Conservation (phyloP, 768 basidiomycete species). For the Auriscalpium vulgare region DNA sequence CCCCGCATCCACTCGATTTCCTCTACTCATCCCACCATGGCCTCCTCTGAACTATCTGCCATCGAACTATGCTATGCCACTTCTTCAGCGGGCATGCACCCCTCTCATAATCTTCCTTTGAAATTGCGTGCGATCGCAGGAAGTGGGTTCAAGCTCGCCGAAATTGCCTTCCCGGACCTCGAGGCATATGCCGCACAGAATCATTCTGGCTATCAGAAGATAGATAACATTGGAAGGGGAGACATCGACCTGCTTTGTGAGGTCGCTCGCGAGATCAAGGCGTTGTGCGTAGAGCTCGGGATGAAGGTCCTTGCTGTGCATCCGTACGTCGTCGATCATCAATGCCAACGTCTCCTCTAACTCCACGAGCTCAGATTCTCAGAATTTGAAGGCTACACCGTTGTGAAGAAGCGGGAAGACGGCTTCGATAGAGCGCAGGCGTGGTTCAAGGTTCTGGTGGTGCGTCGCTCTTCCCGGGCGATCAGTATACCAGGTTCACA, state of each 20-base stretch:
- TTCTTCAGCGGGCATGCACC: conserved; percentile 26
- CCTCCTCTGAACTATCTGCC: no score
- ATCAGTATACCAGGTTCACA: no score
- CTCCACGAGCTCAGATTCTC: conserved; percentile 14
- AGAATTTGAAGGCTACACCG: conserved; percentile 19
- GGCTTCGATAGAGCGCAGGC: conserved; percentile 16
- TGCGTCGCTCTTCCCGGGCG: no score
- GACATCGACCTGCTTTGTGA: conserved; percentile 18
- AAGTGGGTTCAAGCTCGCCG: conserved; percentile 19
- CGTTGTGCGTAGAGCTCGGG: conserved; percentile 16
- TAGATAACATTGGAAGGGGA: conserved; percentile 17
- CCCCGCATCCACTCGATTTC: no score
- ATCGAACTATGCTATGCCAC: conserved; percentile 16
- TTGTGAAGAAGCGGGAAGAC: conserved; percentile 13
- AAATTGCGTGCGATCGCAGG: conserved; percentile 24
- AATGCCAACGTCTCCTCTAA: neutral
- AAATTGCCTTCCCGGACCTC: conserved; percentile 23
- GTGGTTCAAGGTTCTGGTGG: conserved; percentile 18
- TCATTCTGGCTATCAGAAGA: conserved; percentile 14
- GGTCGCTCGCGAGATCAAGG: conserved; percentile 13
- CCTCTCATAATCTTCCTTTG: conserved; percentile 20
- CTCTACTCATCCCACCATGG: no score
- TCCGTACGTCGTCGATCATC: conserved; percentile 18
- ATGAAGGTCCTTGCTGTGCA: conserved; percentile 20
- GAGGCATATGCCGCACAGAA: conserved; percentile 18